Percentiles rank a stretch among this genome's conserved stretches.
Conservation (phyloP, 2,329 filamentous ascomycete genomes). For the Venturia effusa region DNA sequence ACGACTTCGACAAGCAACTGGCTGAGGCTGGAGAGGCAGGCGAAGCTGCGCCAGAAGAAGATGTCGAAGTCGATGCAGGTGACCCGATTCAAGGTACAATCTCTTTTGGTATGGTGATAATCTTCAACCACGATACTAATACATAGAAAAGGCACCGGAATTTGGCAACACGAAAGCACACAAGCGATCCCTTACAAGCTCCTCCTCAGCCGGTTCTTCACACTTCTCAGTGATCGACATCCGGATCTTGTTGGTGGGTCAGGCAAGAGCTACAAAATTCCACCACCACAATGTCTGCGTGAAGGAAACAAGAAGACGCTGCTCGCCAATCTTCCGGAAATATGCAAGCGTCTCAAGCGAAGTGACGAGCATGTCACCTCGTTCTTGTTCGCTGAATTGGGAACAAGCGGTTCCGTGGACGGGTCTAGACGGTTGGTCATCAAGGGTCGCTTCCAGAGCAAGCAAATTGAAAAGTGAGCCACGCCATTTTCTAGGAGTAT, state of each 20-base stretch:
- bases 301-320: slow-evolving; percentile 99
- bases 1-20: slow-evolving; percentile 58
- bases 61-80: slow-evolving; percentile 19
- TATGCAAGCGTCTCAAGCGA: slow-evolving; percentile 99
- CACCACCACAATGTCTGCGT: slow-evolving; percentile 93
- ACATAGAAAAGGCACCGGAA: slow-evolving; percentile 71
- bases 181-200: slow-evolving; percentile 73
- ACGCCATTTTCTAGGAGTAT: neutral
- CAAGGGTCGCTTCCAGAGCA: slow-evolving; percentile 99
- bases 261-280: slow-evolving; percentile 96
- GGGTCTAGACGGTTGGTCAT: slow-evolving; percentile 89
- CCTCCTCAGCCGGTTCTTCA: slow-evolving; percentile 87
- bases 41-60: slow-evolving; percentile 46
- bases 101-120: neutral
- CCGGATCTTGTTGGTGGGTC: slow-evolving; percentile 86
- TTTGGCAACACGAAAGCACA: slow-evolving; percentile 76
- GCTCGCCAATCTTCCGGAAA: slow-evolving; percentile 97
- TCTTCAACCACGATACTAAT: neutral
- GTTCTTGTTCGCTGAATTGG: slow-evolving; percentile 95
- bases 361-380: slow-evolving; percentile 95
- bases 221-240: slow-evolving; percentile 87
- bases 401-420: slow-evolving; percentile 91
- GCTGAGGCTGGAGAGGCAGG: slow-evolving; percentile 46
- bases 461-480: slow-evolving; percentile 92
- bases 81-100: neutral